A percentile compares a stretch with the other conserved stretches of the same genome.
Conservation (phyloP, 176 grass and related monocot species). For the Thalia dealbata region DNA sequence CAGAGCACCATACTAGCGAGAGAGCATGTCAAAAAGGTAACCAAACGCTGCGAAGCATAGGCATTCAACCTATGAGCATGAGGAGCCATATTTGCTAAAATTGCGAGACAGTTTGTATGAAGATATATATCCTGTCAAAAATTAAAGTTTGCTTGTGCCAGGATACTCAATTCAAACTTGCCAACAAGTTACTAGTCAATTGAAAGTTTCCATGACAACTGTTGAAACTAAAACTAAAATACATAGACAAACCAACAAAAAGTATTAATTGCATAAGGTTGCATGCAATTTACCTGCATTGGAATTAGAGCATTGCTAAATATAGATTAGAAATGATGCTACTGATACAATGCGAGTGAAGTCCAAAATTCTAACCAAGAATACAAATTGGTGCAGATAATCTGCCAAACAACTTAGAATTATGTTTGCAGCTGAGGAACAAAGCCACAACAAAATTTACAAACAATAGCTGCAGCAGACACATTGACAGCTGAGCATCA, state of each 20-base stretch:
- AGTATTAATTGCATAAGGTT: too few species aligned
- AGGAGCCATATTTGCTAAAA: slow-evolving; percentile 97
- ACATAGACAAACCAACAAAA: background rate
- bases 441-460: too few species aligned
- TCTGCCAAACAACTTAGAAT: too few species aligned
- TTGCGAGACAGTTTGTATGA: slow-evolving; percentile 94
- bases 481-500: too few species aligned
- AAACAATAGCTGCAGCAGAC: too few species aligned
- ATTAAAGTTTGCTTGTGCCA: slow-evolving; percentile 21
- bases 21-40: slow-evolving; percentile 99
- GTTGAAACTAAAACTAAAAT: background rate
- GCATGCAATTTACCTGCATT: background rate
- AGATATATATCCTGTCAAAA: slow-evolving; percentile 85
- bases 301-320: background rate
- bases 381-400: too few species aligned
- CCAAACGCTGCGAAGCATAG: slow-evolving; percentile 99
- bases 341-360: too few species aligned
- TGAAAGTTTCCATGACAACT: background rate
- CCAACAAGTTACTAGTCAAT: background rate
- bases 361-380: too few species aligned
- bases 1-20: slow-evolving; percentile 64
- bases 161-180: background rate
- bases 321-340: too few species aligned
- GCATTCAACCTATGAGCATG: slow-evolving; percentile 86
- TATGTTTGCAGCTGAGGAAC: too few species aligned